Conservation (phyloP, 176 grass and related monocot species). For the Pontederia paniculata region DNA sequence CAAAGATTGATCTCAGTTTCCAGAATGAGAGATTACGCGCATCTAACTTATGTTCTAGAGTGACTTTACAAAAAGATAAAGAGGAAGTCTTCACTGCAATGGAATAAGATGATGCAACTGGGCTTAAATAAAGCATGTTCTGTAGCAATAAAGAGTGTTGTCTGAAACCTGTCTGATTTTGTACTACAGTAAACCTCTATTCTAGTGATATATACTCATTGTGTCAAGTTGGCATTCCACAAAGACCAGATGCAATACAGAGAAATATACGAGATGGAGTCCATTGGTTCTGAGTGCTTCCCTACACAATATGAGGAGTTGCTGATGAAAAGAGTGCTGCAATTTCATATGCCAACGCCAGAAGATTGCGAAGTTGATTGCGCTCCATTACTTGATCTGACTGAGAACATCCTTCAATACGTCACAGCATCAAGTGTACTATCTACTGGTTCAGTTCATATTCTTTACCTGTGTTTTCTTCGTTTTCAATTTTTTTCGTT, state of each 20-base stretch:
- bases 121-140: no score
- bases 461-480: constrained; percentile 10
- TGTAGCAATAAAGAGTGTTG: no score
- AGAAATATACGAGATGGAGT: background rate
- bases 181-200: no score
- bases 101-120: no score
- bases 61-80: no score
- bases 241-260: background rate
- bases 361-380: constrained; percentile 15
- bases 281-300: background rate
- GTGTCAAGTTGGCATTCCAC: background rate
- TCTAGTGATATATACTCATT: no score
- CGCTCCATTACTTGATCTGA: constrained; percentile 14
- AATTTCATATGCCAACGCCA: constrained; percentile 6
- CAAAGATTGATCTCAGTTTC: no score
- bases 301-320: constrained; percentile 4
- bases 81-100: no score
- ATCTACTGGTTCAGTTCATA: constrained; percentile 1
- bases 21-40: no score
- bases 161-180: no score
- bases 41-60: no score
- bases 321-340: constrained; percentile 16
- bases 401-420: constrained; percentile 10
- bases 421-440: constrained; percentile 5
- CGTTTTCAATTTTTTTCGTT: background rate